phyloP scores from a whole-genome alignment of 768 basidiomycete genomes.

The Amanita inopinata region DNA sequence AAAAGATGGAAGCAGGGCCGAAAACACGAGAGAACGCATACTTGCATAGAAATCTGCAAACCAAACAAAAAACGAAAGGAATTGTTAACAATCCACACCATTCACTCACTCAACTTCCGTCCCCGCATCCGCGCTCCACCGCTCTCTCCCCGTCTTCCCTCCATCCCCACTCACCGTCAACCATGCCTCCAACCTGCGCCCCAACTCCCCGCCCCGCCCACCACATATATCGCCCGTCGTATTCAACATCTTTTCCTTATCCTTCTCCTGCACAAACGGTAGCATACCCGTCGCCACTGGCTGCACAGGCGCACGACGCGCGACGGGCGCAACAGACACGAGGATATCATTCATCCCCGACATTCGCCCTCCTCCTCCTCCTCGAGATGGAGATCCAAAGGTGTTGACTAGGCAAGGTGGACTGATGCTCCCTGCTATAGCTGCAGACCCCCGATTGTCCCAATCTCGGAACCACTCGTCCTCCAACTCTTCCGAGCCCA shows the following conservation, averaged over 20 bases:
- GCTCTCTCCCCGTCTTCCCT: not conserved
- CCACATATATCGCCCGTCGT: slow-evolving; percentile 71
- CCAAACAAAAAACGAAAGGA: too few species aligned
- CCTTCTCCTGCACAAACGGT: slow-evolving; percentile 49
- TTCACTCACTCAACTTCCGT: not conserved
- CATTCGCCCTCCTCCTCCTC: not conserved
- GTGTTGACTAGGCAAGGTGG: slow-evolving; percentile 4
- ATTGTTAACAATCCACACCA: too few species aligned
- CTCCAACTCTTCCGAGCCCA: slow-evolving; percentile 64
- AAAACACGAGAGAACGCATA: too few species aligned
- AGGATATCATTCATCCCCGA: slow-evolving; percentile 4
- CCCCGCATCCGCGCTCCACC: not conserved
- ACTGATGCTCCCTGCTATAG: slow-evolving; percentile 1
- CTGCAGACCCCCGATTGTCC: slow-evolving; percentile 11
- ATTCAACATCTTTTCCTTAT: slow-evolving; percentile 62
- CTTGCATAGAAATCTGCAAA: too few species aligned
- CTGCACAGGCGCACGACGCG: not conserved
- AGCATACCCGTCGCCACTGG: slow-evolving; percentile 14
- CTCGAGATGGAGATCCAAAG: not conserved
- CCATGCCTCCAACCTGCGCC: slow-evolving; percentile 68
- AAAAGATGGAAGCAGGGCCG: too few species aligned
- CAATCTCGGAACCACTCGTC: slow-evolving; percentile 56
- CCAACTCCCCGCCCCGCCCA: slow-evolving; percentile 70
- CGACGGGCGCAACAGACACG: not conserved
- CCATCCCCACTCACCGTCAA: slow-evolving; percentile 35